Evolutionary conservation across 345 rosid genomes (phyloP), one percentile per base, ranked within the genome.

Genomic region (Hibiscus mutabilis): DNA sequence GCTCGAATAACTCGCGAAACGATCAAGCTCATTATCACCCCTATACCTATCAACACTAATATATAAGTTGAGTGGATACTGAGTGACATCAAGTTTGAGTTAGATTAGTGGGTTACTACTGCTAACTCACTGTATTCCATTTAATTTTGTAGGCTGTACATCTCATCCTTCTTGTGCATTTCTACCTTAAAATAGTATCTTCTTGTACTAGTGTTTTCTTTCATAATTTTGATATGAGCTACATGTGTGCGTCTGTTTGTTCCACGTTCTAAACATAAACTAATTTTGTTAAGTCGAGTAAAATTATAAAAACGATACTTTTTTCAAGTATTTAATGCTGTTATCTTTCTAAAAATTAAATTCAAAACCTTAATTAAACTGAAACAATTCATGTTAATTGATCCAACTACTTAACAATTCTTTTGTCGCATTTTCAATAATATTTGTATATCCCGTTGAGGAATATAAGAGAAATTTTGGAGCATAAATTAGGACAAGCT

Each of bases 91-190:
- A 46, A 46, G 51, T 15, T 51, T 14, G 19, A 16, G 51, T 40
- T 74, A 63, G 70, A 68, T 47, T 73, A 67, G 68, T 70, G 79
- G 66, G 74, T 64, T 51, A 14, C 67, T 60, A 9, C 70, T 66
- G 80, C 24, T 21, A 80, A 79, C 91, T 85, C 90, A 75, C 90
- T 90, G 90, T 82, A 81, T 75, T 78, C 95, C 95, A 90, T 77
- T 75, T 82, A 53, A 58, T 40, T 49, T 67, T 77, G 73, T 29
- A 16, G 78, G 49, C 29, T 68, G 78, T 72, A 60, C 73, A 76
- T 60, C 69, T 63, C 56, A 57, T 12, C 16, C n/a, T n/a, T n/a
- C 14, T 4, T 70, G 31, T 60, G 73, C 37, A 53, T 9, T 25
- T 70, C 66, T 35, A 37, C 73, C 58, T 65, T 37, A 56, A 37